Base-by-base conservation (phyloP, 1,139 yeast species). In the Insectozyma bohioensis region DNA sequence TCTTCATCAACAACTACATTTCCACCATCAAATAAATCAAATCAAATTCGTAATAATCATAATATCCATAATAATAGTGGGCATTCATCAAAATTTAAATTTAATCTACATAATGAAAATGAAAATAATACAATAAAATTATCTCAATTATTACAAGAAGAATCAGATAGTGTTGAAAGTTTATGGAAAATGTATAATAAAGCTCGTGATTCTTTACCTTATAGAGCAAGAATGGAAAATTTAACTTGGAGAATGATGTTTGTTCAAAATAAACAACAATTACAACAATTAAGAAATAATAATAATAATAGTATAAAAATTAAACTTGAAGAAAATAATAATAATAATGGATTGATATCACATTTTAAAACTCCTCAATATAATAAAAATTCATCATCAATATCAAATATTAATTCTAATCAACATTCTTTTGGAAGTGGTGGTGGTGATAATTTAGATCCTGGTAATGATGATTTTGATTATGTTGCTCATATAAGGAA, bases 241-340 rank as follows among this genome's bases (percentile, higher is more conserved):
- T 60, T 86, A 33, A 80, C 94, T 9, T 86, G 95, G 95, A 61
- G 95, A 42, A 73, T 87, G 78, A 82, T 86, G 88, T 75, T 72
- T 33, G 63, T 83, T 49, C 74, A 75, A 42, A 54, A 67, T 35
- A 56, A 60, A 36, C 15, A 26, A 26, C 17, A 19, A 24, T 14
- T 14, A 15, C 25, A 6, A 28, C 28, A n/a, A 22, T 6, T n/a
- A n/a, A n/a, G n/a, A n/a, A n/a, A n/a, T n/a, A n/a, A n/a, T n/a
- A n/a, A n/a, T n/a, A n/a, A n/a, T n/a, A n/a, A 14, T 22, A 12
- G 14, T 23, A 23, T 26, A 29, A n/a, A n/a, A n/a, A n/a, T n/a
- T n/a, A n/a, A n/a, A n/a, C n/a, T n/a, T n/a, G n/a, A n/a, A n/a
- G 20, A 17, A 15, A 9, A 5, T 4, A 5, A 17, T n/a, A 6